Conservation (phyloP, 2,329 filamentous ascomycete genomes). For the Apiospora aurea region DNA sequence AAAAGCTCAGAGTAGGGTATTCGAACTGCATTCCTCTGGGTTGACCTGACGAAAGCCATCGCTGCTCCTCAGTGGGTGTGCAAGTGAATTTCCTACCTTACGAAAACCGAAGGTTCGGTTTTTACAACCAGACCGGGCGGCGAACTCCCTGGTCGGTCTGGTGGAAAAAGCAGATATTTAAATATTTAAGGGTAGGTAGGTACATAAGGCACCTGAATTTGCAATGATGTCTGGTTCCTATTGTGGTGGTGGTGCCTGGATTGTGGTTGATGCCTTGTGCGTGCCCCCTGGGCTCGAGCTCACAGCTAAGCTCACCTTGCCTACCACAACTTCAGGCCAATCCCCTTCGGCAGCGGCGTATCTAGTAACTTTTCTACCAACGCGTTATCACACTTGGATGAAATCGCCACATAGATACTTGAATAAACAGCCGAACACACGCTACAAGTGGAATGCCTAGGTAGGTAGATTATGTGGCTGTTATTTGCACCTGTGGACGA, state of each 20-base stretch:
- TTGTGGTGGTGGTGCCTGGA: neutral
- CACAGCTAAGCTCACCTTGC: no score
- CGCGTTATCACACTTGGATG: no score
- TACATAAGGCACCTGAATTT: no score
- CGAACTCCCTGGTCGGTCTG: neutral
- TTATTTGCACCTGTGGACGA: neutral
- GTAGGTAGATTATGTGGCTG: no score
- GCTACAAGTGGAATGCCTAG: no score
- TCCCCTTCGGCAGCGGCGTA: no score
- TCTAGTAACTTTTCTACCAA: no score
- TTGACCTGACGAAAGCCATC: slow-evolving; percentile 4
- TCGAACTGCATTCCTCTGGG: neutral
- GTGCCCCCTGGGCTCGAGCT: no score
- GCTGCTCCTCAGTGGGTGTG: neutral
- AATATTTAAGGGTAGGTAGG: neutral
- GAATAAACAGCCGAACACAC: no score
- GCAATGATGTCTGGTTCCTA: no score
- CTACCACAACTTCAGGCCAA: no score
- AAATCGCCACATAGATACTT: no score
- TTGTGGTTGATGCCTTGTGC: neutral
- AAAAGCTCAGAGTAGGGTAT: neutral
- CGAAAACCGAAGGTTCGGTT: neutral
- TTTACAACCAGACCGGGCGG: neutral
- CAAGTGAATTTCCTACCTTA: neutral
- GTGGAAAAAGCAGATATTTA: neutral